Base-by-base conservation (phyloP, 2,329 filamentous ascomycete genomes). In the Curvularia lunata region DNA sequence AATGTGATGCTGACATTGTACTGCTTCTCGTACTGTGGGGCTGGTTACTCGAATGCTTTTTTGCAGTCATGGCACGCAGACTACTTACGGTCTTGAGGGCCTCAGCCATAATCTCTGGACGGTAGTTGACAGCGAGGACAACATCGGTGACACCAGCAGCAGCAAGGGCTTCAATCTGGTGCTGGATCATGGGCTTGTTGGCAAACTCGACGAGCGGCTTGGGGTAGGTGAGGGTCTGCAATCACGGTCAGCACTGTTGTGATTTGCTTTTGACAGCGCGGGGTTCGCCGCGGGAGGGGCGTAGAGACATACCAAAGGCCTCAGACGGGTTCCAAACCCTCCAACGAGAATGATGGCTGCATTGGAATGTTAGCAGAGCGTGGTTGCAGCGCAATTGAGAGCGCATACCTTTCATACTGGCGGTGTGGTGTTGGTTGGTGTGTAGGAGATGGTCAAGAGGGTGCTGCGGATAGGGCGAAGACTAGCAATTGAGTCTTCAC, bases 161-260 rank as follows among this genome's bases (percentile, higher is more conserved):
- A 69, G 95, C 94, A 68, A 99, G 86, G 67, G 92, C 92, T 82
- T 97, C 92, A 72, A 99, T 91, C 82, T 99, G 94, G 82, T 98
- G 94, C 75, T 96, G 86, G 79, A 99, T 98, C 94, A 99, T 99
- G 77, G 93, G 95, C 82, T 95, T 94, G 86, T 99, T 99, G 76
- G 88, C 92, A 76, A 99, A 99, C 82, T 99, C 94, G 75, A 99
- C 95, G 69, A 99, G 86, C 66, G 95, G 94, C 82, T 98, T 99
- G 62, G 94, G 94, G 68, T 97, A 91, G 50, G 95, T 97, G 76
- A 99, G 88, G 71, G 94, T 99, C 92, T 96, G 62, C 63, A 66
- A 53, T 59, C 52, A 61, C 48, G 18, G 62, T 74, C 58, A 77
- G 72, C 65, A 23, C 41, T 43, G 54, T 51, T n/a, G 21, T 12